These are phyloP conservation scores for Annulohypoxylon stygium DNA, from an alignment of 495 filamentous ascomycete genomes.

Conservation along the genomic window DNA sequence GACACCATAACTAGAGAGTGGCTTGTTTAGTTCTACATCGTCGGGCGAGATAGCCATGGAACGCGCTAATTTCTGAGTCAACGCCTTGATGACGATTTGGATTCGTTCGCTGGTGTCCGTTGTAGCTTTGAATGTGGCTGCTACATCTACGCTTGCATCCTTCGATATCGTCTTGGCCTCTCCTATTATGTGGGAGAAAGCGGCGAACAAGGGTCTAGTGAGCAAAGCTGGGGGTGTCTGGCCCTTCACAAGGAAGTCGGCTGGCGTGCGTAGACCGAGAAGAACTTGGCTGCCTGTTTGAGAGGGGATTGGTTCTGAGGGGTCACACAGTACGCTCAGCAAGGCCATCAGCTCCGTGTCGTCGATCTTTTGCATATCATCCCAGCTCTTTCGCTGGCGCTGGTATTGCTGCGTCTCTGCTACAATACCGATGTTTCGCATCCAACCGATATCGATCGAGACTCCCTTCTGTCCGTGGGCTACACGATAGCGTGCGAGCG, in stretches of 20 bases:
- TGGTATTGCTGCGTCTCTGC: constrained; percentile 48
- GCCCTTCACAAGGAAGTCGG: constrained; percentile 39
- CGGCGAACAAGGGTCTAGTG: constrained; percentile 43
- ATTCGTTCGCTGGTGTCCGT: constrained; percentile 46
- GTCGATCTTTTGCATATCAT: constrained; percentile 47
- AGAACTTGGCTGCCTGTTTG: constrained; percentile 45
- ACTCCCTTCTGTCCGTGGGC: constrained; percentile 53
- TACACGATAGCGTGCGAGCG: constrained; percentile 56
- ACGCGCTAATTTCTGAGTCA: constrained; percentile 54
- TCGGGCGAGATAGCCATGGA: constrained; percentile 53
- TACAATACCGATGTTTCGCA: constrained; percentile 54
- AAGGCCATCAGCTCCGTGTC: constrained; percentile 54
- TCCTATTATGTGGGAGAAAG: constrained; percentile 44
- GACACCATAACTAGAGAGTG: constrained; percentile 61
- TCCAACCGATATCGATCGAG: constrained; percentile 63
- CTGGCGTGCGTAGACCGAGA: constrained; percentile 39
- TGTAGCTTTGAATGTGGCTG: constrained; percentile 41
- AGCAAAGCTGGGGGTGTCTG: constrained; percentile 38
- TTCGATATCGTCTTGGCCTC: constrained; percentile 25
- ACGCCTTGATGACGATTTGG: constrained; percentile 49
- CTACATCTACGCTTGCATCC: constrained; percentile 23
- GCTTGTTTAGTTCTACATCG: constrained; percentile 55
- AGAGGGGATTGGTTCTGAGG: constrained; percentile 35
- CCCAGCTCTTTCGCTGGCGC: constrained; percentile 35
- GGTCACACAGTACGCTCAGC: constrained; percentile 53